Percentiles rank a stretch among this genome's conserved stretches.
Evolutionary conservation across 2,329 filamentous ascomycete species (phyloP).

Genomic region (Alternaria sp.): DNA sequence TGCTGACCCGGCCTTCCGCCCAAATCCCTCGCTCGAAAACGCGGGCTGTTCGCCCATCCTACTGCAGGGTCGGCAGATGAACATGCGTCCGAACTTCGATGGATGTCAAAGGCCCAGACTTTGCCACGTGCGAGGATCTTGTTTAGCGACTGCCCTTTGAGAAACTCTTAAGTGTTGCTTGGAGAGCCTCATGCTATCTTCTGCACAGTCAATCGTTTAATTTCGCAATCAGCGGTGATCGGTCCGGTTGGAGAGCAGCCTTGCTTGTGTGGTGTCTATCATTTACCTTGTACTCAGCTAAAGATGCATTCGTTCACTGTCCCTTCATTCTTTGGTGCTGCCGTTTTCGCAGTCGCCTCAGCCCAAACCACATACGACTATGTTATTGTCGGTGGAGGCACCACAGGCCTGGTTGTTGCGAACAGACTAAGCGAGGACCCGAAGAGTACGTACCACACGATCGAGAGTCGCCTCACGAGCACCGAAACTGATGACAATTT

Average conservation of each 20-base stretch:
- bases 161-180: background rate
- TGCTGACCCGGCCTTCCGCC: background rate
- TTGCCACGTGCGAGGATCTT: background rate
- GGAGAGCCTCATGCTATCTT: background rate
- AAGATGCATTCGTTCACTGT: background rate
- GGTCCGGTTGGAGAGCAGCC: background rate
- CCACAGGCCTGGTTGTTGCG: slow-evolving; percentile 30
- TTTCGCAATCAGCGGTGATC: background rate
- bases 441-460: slow-evolving; percentile 2
- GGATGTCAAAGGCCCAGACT: background rate
- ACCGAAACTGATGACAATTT: background rate
- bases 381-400: slow-evolving; percentile 37
- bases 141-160: background rate
- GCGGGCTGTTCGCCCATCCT: background rate
- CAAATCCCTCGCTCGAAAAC: background rate
- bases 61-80: background rate
- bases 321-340: slow-evolving; percentile 4
- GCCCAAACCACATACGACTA: slow-evolving; percentile 29
- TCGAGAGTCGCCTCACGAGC: background rate
- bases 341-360: background rate
- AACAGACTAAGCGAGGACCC: slow-evolving; percentile 30
- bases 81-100: background rate
- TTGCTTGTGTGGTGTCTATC: background rate
- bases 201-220: background rate
- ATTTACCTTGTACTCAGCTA: background rate